Conservation (phyloP, 495 filamentous ascomycete genomes). For the Aspergillus coremiiformis region DNA sequence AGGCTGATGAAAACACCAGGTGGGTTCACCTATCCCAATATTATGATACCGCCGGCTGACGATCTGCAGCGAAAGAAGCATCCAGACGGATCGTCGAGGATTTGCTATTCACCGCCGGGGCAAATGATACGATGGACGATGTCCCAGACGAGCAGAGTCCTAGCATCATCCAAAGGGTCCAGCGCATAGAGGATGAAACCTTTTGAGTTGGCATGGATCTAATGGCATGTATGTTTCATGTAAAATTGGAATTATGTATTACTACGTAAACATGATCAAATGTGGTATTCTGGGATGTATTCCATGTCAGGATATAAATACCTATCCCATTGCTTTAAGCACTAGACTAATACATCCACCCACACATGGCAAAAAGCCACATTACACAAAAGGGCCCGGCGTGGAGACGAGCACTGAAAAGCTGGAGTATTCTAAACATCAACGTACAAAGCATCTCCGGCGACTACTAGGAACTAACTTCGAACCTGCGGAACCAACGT, state of each 20-base stretch:
- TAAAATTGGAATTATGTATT: not conserved
- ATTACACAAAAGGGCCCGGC: not conserved
- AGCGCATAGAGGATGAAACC: slow-evolving; percentile 60
- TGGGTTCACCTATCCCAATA: slow-evolving; percentile 34
- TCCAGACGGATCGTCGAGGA: slow-evolving; percentile 89
- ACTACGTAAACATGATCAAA: not conserved
- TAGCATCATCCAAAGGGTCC: slow-evolving; percentile 62
- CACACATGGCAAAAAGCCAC: slow-evolving; percentile 1
- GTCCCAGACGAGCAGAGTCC: slow-evolving; percentile 57
- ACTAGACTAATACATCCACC: slow-evolving; percentile 3
- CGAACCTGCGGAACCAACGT: slow-evolving; percentile 23
- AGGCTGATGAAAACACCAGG: slow-evolving; percentile 87
- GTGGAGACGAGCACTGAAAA: not conserved
- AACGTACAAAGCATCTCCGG: not conserved
- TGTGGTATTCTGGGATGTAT: not conserved
- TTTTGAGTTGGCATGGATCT: slow-evolving; percentile 38
- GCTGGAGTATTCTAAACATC: not conserved
- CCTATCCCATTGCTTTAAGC: not conserved
- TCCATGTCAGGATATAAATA: not conserved
- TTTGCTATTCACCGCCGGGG: slow-evolving; percentile 70
- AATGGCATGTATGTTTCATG: not conserved
- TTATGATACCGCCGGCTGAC: slow-evolving; percentile 1
- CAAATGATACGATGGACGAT: slow-evolving; percentile 41
- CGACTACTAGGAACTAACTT: slow-evolving; percentile 17
- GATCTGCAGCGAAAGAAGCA: slow-evolving; percentile 67